Percentiles rank a stretch among this genome's conserved stretches.
Evolutionary conservation across 1,139 yeast species (phyloP).

Genomic region (Geotrichum aggregatum): DNA sequence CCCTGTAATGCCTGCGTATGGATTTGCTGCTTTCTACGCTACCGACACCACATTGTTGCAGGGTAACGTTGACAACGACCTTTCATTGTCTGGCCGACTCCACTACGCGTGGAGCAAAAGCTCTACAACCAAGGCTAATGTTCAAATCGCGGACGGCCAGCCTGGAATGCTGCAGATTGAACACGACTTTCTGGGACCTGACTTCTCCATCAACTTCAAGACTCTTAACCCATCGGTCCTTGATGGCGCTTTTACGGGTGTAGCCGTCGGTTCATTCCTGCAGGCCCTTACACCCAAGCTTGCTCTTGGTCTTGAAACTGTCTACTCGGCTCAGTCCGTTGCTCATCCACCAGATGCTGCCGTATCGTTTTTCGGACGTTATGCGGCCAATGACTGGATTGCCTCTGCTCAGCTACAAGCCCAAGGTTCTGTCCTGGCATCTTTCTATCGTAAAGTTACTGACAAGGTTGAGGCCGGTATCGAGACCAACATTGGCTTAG

Average conservation of each 20-base stretch:
- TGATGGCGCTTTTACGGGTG: conserved; percentile 77
- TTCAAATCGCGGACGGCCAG: conserved; percentile 85
- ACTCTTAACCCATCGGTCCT: conserved; percentile 82
- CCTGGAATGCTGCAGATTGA: conserved; percentile 94
- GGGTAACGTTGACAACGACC: conserved; percentile 87
- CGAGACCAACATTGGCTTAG: conserved; percentile 78
- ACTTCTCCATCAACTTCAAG: conserved; percentile 83
- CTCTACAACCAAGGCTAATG: conserved; percentile 76
- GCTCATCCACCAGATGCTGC: conserved; percentile 87
- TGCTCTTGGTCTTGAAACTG: conserved; percentile 88
- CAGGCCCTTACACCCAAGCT: conserved; percentile 83
- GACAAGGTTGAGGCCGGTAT: conserved; percentile 96
- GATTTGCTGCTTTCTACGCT: conserved; percentile 86
- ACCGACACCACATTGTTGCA: conserved; percentile 82
- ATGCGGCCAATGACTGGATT: conserved; percentile 83
- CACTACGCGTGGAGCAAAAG: conserved; percentile 88
- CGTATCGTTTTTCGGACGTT: conserved; percentile 85
- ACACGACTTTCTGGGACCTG: conserved; percentile 89
- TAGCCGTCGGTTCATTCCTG: conserved; percentile 82
- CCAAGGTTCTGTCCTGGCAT: conserved; percentile 82
- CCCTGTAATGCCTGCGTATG: conserved; percentile 82
- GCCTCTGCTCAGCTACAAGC: conserved; percentile 93
- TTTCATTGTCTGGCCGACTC: conserved; percentile 79
- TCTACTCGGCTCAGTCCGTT: conserved; percentile 76
- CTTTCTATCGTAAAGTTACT: conserved; percentile 91